A percentile compares a stretch with the other conserved stretches of the same genome.
These are phyloP conservation scores for Patellifolia procumbens DNA, from an alignment of 179 eudicot genomes.

Conservation along the genomic window DNA sequence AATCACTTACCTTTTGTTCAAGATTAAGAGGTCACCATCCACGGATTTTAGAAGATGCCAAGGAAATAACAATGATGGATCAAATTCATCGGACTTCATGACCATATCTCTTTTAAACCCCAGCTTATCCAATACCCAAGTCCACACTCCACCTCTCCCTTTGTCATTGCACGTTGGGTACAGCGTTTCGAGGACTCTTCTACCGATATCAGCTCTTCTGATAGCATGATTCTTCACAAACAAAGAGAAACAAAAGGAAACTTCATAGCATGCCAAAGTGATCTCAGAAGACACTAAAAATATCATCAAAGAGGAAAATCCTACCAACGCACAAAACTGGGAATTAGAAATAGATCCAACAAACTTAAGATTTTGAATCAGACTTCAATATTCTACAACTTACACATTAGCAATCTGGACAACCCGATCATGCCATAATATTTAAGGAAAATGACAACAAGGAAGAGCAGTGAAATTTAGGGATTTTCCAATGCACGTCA, in stretches of 20 bases:
- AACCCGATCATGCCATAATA: too few species aligned
- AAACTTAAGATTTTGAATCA: too few species aligned
- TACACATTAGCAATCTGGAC: too few species aligned
- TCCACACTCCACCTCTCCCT: constrained; percentile 52
- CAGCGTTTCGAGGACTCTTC: constrained; percentile 76
- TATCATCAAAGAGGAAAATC: not conserved
- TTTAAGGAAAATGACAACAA: too few species aligned
- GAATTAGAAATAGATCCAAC: too few species aligned
- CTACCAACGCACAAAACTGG: too few species aligned
- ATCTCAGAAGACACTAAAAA: not conserved
- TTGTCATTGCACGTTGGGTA: constrained; percentile 49
- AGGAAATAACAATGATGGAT: constrained; percentile 64
- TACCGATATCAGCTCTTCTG: constrained; percentile 85
- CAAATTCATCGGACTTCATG: constrained; percentile 41
- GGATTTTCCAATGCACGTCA: too few species aligned
- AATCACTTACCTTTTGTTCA: constrained; percentile 63
- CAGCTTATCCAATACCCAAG: constrained; percentile 63
- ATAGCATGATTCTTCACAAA: constrained; percentile 84
- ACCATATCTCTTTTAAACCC: constrained; percentile 40
- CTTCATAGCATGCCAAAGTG: not conserved
- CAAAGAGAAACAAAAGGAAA: constrained; percentile 22
- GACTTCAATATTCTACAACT: too few species aligned
- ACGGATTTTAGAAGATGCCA: constrained; percentile 78
- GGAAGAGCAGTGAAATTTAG: too few species aligned
- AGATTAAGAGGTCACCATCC: constrained; percentile 46